Evolutionary conservation across 1,284 basidiomycete species (phyloP).

Genomic region (Rhodotorula sp.): DNA sequence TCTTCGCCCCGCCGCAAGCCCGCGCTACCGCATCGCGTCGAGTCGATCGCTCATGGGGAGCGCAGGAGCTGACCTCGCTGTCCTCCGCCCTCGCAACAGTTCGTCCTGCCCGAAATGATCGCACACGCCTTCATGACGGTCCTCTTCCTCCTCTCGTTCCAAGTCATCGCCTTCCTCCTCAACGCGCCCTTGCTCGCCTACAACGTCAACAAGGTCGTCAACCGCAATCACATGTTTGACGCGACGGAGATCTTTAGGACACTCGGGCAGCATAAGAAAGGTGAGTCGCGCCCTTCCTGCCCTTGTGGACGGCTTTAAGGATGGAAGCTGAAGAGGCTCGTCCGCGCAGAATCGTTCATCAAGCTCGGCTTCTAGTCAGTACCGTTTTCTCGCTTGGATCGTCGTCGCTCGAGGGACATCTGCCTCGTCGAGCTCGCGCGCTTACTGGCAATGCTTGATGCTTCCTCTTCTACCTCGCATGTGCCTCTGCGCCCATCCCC

Average conservation of each 20-base stretch:
- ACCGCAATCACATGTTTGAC: conserved; percentile 97
- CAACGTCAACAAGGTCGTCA: conserved; percentile 95
- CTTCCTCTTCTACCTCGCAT: too few relatives aligned
- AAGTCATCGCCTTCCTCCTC: conserved; percentile 91
- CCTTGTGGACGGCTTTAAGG: background rate
- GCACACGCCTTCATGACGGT: conserved; percentile 87
- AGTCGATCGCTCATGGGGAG: too few relatives aligned
- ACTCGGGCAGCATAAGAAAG: conserved; percentile 90
- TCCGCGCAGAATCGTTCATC: conserved; percentile 69
- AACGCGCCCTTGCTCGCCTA: conserved; percentile 86
- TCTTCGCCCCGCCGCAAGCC: too few relatives aligned
- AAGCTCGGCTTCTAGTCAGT: conserved; percentile 82
- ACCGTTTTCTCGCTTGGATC: background rate
- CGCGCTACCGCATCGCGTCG: too few relatives aligned
- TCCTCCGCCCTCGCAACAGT: conserved; percentile 56
- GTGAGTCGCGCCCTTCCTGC: conserved; percentile 6
- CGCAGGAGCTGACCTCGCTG: background rate
- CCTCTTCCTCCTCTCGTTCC: conserved; percentile 82
- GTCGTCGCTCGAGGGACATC: background rate
- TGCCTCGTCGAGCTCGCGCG: background rate
- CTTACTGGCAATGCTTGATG: too few relatives aligned
- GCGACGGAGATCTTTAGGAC: conserved; percentile 99
- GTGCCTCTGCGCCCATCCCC: background rate
- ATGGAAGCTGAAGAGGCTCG: background rate
- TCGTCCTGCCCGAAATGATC: conserved; percentile 94